Evolutionary conservation across 306 rosid genomes (phyloP), one percentile per base, ranked within the genome.

Genomic region (Cicer yamashitae): DNA sequence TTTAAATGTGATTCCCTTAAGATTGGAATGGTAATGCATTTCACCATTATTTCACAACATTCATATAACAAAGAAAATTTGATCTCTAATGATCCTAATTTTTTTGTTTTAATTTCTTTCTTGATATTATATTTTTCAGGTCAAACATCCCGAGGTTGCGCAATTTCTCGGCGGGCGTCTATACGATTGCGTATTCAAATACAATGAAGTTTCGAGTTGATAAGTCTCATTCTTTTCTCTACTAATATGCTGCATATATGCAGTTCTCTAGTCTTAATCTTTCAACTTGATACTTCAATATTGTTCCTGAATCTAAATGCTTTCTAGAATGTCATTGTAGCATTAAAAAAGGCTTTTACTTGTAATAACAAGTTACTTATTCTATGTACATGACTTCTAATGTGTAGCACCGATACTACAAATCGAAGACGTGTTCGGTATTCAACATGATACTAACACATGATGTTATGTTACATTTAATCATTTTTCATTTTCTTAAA

Each of bases 121-220:
- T 10, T 77, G 48, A 41, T n/a, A 39, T 74, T 56, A 0, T 66
- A 18, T 57, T 60, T 65, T 70, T 77, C 79, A 94, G 99, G 97
- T 92, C 62, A 92, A 94, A 83, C 97, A 92, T 92, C 86, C 77
- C 1, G 97, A 94, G 87, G 96, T 92, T 69, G 97, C 96, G 20
- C 89, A 92, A 77, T 90, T 94, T 85, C 97, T 94, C 15, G 99
- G 97, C 34, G 92, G 97, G 10, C 91, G 99, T 46, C 83, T 94
- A 45, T 92, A 92, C 18, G 97, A 94, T 40, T 94, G 97, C n/a
- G 99, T 94, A 68, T 84, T 94, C 81, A 92, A 94, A 78, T 92
- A 89, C 88, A 88, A 90, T 30, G 91, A 89, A 90, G 96, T 80
- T 81, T 82, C 71, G 40, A 52, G 53, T 84, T 88, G n/a, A 83